Evolutionary conservation across 2,329 filamentous ascomycete species (phyloP).

Genomic region (Verticillium nubilum): DNA sequence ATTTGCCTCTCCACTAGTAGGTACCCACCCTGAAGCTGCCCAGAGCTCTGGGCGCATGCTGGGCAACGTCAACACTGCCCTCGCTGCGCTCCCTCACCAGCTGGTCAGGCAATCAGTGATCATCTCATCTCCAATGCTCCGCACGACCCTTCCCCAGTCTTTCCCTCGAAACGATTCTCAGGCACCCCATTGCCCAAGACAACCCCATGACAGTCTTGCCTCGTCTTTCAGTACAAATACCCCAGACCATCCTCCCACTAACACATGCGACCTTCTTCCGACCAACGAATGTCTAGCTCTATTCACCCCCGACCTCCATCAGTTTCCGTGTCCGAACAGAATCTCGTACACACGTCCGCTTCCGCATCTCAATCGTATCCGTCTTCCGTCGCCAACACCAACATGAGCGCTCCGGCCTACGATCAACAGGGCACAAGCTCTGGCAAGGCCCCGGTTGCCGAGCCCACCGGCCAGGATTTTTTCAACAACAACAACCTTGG

Average conservation of each 20-base stretch:
- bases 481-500: constrained; percentile 5
- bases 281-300: neutral
- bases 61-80: neutral
- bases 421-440: constrained; percentile 8
- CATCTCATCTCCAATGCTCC: neutral
- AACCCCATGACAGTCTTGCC: neutral
- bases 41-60: neutral
- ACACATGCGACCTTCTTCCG: neutral
- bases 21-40: neutral
- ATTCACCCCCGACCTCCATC: neutral
- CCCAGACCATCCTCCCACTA: neutral
- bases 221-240: neutral
- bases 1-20: neutral
- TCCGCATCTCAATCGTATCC: neutral
- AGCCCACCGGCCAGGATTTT: neutral
- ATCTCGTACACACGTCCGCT: neutral
- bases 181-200: neutral
- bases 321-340: neutral
- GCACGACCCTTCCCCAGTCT: neutral
- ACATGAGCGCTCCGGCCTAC: constrained; percentile 9
- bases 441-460: constrained; percentile 10
- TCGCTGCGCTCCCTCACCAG: neutral
- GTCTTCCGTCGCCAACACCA: constrained; percentile 1
- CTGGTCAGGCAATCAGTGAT: neutral
- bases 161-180: neutral